Evolutionary conservation across 805 yeast genomes (phyloP).

Genomic region (Blastobotrys robertii): DNA sequence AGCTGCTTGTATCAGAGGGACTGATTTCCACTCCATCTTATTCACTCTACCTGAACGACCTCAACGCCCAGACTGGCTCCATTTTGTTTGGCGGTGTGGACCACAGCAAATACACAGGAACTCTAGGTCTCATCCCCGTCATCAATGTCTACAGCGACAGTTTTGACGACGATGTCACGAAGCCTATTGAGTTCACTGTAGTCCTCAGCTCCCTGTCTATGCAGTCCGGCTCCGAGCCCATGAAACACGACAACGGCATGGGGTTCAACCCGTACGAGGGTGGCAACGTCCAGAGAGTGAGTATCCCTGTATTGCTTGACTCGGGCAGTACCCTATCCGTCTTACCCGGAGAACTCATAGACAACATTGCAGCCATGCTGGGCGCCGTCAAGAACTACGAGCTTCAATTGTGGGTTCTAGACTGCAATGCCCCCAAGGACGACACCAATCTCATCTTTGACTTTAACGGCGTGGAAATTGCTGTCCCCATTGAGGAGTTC

Average conservation of each 20-base stretch:
- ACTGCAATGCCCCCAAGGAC: conserved; percentile 16
- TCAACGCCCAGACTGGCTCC: conserved; percentile 18
- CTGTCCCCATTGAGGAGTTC: not conserved
- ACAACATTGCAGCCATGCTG: conserved; percentile 25
- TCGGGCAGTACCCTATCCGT: conserved; percentile 18
- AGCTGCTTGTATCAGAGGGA: conserved; percentile 44
- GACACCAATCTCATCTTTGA: conserved; percentile 13
- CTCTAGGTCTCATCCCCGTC: conserved; percentile 18
- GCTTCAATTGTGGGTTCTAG: conserved; percentile 16
- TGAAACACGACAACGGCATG: not conserved
- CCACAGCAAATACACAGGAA: conserved; percentile 33
- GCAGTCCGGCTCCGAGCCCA: not conserved
- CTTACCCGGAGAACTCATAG: conserved; percentile 19
- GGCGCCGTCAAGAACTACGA: conserved; percentile 31
- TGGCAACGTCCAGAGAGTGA: not conserved
- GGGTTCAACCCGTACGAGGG: no score
- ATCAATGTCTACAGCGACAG: conserved; percentile 2
- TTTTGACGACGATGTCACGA: conserved; percentile 1
- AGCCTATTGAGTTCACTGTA: conserved; percentile 13
- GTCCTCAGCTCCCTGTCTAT: conserved; percentile 5
- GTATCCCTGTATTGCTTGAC: conserved; percentile 15
- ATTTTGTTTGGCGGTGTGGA: conserved; percentile 43
- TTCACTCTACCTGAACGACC: conserved; percentile 47
- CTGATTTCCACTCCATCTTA: conserved; percentile 44
- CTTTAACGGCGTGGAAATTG: not conserved